Evolutionary conservation across 371 early-diverging fungal genomes (phyloP).

Genomic region (Phascolomyces articulosus): DNA sequence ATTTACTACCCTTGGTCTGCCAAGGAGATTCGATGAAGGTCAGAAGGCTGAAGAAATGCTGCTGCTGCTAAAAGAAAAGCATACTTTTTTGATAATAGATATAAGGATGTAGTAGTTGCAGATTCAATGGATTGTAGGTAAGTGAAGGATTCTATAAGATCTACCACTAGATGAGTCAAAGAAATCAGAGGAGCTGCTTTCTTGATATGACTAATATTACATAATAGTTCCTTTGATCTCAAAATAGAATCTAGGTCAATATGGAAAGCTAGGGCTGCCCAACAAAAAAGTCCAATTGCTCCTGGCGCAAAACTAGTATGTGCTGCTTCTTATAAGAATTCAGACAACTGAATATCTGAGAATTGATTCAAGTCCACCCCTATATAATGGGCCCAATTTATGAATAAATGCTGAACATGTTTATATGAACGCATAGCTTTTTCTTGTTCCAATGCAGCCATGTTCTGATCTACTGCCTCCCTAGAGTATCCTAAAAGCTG

Average conservation of each 20-base stretch:
- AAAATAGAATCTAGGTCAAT: not conserved
- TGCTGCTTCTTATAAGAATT: not conserved
- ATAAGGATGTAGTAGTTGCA: not conserved
- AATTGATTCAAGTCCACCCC: not conserved
- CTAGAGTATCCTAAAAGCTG: not conserved
- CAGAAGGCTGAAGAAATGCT: slow-evolving; percentile 9
- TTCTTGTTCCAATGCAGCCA: not conserved
- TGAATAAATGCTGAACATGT: not conserved
- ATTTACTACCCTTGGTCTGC: not conserved
- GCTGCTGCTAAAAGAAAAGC: slow-evolving; percentile 11
- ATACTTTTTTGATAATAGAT: not conserved
- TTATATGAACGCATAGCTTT: not conserved
- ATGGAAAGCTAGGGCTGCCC: slow-evolving; percentile 4
- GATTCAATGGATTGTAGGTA: not conserved
- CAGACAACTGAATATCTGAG: not conserved
- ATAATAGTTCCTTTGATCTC: not conserved
- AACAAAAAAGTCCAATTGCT: not conserved
- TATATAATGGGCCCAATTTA: not conserved
- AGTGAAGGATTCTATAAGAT: not conserved
- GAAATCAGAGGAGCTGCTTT: not conserved
- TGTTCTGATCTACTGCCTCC: not conserved
- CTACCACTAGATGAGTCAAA: not conserved
- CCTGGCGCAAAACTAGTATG: not conserved
- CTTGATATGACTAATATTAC: not conserved
- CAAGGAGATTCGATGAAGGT: not conserved